phyloP scores from a whole-genome alignment of 179 eudicot species.

The Amaranthus tricolor region DNA sequence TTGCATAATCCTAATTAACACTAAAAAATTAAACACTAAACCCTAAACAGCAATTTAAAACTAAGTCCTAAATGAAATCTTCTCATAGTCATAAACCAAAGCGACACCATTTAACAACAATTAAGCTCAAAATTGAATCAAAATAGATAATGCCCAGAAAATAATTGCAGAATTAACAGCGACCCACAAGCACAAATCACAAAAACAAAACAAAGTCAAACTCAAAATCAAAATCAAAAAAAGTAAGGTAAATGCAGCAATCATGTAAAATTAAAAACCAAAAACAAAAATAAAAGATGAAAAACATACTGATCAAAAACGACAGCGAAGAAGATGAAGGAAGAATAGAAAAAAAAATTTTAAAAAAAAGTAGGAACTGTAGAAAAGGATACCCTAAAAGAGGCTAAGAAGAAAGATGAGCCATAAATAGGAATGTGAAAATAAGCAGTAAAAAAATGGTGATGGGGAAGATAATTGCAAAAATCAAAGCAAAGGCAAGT shows the following conservation, averaged over 20 bases:
- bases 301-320: neutral
- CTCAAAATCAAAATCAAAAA: neutral
- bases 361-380: neutral
- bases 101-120: neutral
- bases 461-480: neutral
- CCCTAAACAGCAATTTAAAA: neutral
- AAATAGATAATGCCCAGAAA: neutral
- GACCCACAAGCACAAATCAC: neutral
- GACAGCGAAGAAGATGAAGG: neutral
- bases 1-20: neutral
- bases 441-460: neutral
- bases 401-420: neutral
- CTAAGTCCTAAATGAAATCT: neutral
- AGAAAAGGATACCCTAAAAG: neutral
- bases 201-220: neutral
- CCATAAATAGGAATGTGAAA: neutral
- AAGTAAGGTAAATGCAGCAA: neutral
- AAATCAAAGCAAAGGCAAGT: slow-evolving; percentile 3
- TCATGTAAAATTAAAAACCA: neutral
- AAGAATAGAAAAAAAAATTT: too few species aligned
- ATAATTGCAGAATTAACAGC: neutral
- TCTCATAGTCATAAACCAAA: neutral
- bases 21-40: neutral
- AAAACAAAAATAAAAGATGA: neutral
- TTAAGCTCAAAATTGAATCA: neutral